Conservation (phyloP, 2,329 filamentous ascomycete genomes). For the Botryotinia calthae region DNA sequence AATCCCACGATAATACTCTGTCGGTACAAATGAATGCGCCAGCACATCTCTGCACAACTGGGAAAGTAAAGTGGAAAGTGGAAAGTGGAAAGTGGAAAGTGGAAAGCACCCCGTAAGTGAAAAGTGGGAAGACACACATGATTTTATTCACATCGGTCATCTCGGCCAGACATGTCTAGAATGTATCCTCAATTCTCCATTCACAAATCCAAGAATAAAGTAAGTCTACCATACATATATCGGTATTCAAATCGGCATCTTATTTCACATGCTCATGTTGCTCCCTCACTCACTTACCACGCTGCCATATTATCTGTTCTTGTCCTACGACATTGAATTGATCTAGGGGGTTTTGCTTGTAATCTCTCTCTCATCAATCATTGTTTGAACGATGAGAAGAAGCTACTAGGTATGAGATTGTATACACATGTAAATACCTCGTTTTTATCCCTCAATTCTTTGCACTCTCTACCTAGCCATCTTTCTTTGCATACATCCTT, state of each 20-base stretch:
- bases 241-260: not conserved
- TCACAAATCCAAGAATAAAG: not conserved
- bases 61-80: not conserved
- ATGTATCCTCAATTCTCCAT: not conserved
- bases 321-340: not conserved
- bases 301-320: not conserved
- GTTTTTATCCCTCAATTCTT: not conserved
- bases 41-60: not conserved
- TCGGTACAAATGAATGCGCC: not conserved
- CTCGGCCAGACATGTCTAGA: not conserved
- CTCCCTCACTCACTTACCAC: not conserved
- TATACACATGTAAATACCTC: not conserved
- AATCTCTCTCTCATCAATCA: not conserved
- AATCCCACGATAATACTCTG: not conserved
- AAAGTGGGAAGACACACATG: not conserved
- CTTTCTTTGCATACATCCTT: no score
- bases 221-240: not conserved
- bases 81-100: not conserved
- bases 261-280: not conserved
- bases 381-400: not conserved
- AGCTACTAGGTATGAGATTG: not conserved
- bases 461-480: not conserved
- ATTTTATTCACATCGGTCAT: not conserved
- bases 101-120: not conserved
- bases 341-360: not conserved